Evolutionary conservation across 2,329 filamentous ascomycete species (phyloP).

Genomic region (Fusarium pseudograminearum): DNA sequence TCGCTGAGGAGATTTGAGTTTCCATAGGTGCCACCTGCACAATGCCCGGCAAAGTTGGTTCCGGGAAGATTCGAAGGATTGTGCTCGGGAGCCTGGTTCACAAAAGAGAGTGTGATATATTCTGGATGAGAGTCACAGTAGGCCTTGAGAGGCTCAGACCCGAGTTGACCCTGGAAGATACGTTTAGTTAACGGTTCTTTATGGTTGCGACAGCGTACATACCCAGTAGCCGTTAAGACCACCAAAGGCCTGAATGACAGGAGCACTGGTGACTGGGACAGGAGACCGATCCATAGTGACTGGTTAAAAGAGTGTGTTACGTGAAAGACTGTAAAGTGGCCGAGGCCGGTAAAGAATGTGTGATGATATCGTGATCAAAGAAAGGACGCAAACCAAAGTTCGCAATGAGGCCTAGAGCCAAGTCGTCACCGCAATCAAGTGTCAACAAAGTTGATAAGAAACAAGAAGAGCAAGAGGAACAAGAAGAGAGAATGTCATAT

Average conservation of each 20-base stretch:
- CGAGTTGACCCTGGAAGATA: constrained; percentile 52
- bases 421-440: constrained; percentile 48
- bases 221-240: constrained; percentile 59
- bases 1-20: constrained; percentile 50
- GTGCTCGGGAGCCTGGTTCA: constrained; percentile 55
- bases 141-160: constrained; percentile 48
- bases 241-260: constrained; percentile 43
- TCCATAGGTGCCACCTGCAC: constrained; percentile 47
- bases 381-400: constrained; percentile 57
- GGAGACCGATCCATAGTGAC: constrained; percentile 42
- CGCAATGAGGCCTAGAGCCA: constrained; percentile 51
- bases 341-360: constrained; percentile 52
- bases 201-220: constrained; percentile 11
- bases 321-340: constrained; percentile 52
- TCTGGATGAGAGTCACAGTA: constrained; percentile 55
- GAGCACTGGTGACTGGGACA: constrained; percentile 6
- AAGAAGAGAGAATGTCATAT: constrained; percentile 21
- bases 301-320: constrained; percentile 30
- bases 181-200: neutral
- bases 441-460: constrained; percentile 41
- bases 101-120: constrained; percentile 55
- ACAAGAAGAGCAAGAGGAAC: constrained; percentile 15
- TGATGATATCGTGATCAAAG: constrained; percentile 51
- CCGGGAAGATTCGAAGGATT: constrained; percentile 52
- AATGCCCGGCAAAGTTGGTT: constrained; percentile 57